Base-by-base conservation (phyloP, 225 moss, liverwort and hornwort genomes). In the Physcomitrellopsis africana region DNA sequence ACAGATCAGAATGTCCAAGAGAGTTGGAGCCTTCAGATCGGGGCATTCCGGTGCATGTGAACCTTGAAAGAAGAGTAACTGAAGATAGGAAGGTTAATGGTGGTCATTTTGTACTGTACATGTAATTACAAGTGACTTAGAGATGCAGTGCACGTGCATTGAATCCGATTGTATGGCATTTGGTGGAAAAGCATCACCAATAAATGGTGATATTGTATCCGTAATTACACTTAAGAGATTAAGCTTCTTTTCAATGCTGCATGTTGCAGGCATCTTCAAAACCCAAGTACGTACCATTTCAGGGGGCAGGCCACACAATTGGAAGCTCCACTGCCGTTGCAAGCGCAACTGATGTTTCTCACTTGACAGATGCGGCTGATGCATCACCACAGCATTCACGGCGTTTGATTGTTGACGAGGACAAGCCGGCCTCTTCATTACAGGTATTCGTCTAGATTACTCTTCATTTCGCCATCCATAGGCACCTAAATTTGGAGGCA, bases 1-100 rank as follows among this genome's bases (percentile, higher is more conserved):
- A 91, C 60, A 94, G 89, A 84, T 83, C 89, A 42, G 94, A 96
- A 73, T 94, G 96, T 68, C 94, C 96, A 13, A 73, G 86, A 58
- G 96, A 92, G 80, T 76, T 92, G 82, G 91, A 94, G 76, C 88
- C 94, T 55, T 82, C 88, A 17, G 89, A 92, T 82, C 89, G 91
- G 42, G 89, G 88, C 63, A 82, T 72, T 24, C 89, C 92, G 22
- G 91, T 96, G 49, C 91, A 88, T 60, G 89, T 96, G 56, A 96
- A 94, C 73, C 89, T 96, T 73, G 94, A 93, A 1, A 93, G 86
- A 83, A 88, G 90, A 77, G 69, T 53, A 1, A 87, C 83, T 44
- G 92, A 96, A 69, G 92, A 94, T 47, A 94, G 91, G 86, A 83
- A 85, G 93, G 95, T 95, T 59, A 7, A 24, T 13, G 19, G 29